Evolutionary conservation across 2,329 filamentous ascomycete species (phyloP).

Genomic region (Pseudogymnoascus sp.): DNA sequence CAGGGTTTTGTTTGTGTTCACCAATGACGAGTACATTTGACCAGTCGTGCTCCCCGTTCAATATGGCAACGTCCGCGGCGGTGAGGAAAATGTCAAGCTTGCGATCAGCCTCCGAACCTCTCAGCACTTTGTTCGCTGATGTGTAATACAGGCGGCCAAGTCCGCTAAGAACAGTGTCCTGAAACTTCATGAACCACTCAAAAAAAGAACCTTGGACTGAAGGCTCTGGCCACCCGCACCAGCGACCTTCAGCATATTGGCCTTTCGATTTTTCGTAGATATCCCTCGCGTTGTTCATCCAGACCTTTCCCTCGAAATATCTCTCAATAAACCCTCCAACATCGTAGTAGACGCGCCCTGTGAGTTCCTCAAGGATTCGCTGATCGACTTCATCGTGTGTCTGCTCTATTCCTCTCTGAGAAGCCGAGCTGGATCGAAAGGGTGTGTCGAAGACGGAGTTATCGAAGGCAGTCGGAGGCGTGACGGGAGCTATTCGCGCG

Average conservation of each 20-base stretch:
- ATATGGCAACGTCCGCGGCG: slow-evolving; percentile 14
- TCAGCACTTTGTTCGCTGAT: slow-evolving; percentile 23
- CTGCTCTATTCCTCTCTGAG: slow-evolving; percentile 21
- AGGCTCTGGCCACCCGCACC: slow-evolving; percentile 20
- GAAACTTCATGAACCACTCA: slow-evolving; percentile 21
- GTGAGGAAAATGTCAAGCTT: slow-evolving; percentile 24
- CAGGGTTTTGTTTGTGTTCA: slow-evolving; percentile 20
- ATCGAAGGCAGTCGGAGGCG: no score
- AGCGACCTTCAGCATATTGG: slow-evolving; percentile 20
- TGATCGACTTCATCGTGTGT: slow-evolving; percentile 23
- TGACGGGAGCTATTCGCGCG: no score
- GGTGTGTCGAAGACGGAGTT: no score
- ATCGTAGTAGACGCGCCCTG: slow-evolving; percentile 21
- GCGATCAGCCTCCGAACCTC: slow-evolving; percentile 20
- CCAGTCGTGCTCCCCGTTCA: slow-evolving; percentile 18
- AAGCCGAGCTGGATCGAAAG: slow-evolving; percentile 20
- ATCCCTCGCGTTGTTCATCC: slow-evolving; percentile 9
- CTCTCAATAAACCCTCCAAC: slow-evolving; percentile 17
- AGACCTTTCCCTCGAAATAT: slow-evolving; percentile 9
- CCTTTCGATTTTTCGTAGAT: slow-evolving; percentile 22
- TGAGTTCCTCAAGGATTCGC: slow-evolving; percentile 24
- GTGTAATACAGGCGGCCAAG: slow-evolving; percentile 21
- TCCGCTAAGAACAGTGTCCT: slow-evolving; percentile 18
- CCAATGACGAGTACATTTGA: slow-evolving; percentile 21
- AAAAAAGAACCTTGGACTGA: slow-evolving; percentile 21